Evolutionary conservation across 108 stramenopile species (phyloP).

Genomic region (Epipyxis sp.): DNA sequence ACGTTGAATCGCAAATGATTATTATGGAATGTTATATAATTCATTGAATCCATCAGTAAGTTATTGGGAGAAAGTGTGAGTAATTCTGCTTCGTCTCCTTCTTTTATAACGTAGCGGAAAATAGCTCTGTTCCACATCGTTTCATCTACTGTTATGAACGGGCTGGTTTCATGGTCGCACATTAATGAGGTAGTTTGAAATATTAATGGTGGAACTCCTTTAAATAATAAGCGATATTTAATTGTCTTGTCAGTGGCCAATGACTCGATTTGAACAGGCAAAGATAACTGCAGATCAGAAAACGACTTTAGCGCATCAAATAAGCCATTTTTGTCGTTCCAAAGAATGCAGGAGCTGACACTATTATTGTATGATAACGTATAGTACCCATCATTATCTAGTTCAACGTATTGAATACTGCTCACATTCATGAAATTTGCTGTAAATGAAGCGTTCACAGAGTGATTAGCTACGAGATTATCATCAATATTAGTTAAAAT

Average conservation of each 20-base stretch:
- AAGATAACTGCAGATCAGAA: not conserved
- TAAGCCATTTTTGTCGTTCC: no score
- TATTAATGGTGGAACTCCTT: slow-evolving; percentile 8
- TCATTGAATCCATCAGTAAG: not conserved
- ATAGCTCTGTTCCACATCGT: not conserved
- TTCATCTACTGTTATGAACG: not conserved
- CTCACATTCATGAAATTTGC: slow-evolving; percentile 21
- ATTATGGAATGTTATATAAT: not conserved
- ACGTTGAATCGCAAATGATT: no score
- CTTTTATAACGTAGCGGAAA: not conserved
- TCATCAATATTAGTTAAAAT: not conserved
- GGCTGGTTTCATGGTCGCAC: not conserved
- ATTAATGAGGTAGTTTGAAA: not conserved
- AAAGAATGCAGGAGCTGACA: not conserved
- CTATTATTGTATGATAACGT: not conserved
- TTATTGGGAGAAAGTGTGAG: not conserved
- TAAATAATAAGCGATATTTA: not conserved
- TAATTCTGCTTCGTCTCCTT: not conserved
- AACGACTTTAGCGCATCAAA: slow-evolving; percentile 1
- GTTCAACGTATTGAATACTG: not conserved
- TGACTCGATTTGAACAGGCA: not conserved
- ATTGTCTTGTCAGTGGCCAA: not conserved
- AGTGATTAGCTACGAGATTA: no score
- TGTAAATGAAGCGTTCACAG: no score
- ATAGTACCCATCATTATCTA: not conserved